Conservation (phyloP, 352 stramenopile genomes). For the Phytophthora quininea region DNA sequence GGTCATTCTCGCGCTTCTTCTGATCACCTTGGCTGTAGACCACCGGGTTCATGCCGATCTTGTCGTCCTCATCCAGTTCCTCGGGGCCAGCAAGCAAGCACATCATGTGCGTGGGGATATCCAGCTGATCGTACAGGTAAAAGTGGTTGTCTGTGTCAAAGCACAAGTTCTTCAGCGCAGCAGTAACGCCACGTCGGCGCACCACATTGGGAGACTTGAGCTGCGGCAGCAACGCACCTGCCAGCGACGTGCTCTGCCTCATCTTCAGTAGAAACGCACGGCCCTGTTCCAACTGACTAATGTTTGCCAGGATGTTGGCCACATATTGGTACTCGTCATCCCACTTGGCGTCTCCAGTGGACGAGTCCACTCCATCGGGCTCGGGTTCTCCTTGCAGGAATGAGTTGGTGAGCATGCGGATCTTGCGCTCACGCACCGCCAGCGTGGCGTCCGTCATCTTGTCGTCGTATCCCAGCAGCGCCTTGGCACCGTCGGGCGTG, state of each 20-base stretch:
- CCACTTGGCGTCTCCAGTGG: conserved; percentile 82
- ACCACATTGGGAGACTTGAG: conserved; percentile 85
- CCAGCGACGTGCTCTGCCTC: conserved; percentile 67
- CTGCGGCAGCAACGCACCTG: conserved; percentile 70
- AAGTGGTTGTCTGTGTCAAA: conserved; percentile 91
- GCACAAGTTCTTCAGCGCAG: conserved; percentile 82
- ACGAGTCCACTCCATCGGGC: conserved; percentile 70
- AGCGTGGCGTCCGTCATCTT: conserved; percentile 52
- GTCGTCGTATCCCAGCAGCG: conserved; percentile 66
- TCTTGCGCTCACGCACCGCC: conserved; percentile 79
- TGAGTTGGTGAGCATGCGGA: conserved; percentile 70
- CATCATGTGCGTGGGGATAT: conserved; percentile 83
- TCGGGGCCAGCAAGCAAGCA: conserved; percentile 78
- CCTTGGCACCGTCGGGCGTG: conserved; percentile 65
- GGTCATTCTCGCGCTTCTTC: conserved; percentile 86
- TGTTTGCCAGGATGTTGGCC: conserved; percentile 85
- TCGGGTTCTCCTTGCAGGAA: conserved; percentile 82
- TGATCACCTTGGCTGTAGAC: conserved; percentile 80
- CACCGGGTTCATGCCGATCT: conserved; percentile 78
- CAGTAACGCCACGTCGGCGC: conserved; percentile 71
- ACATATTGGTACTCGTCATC: conserved; percentile 91
- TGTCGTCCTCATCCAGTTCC: conserved; percentile 78
- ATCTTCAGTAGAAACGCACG: conserved; percentile 81
- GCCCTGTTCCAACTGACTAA: conserved; percentile 83
- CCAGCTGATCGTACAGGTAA: conserved; percentile 86